Evolutionary conservation across 805 yeast genomes (phyloP).

Genomic region (Torulaspora gathmanii): DNA sequence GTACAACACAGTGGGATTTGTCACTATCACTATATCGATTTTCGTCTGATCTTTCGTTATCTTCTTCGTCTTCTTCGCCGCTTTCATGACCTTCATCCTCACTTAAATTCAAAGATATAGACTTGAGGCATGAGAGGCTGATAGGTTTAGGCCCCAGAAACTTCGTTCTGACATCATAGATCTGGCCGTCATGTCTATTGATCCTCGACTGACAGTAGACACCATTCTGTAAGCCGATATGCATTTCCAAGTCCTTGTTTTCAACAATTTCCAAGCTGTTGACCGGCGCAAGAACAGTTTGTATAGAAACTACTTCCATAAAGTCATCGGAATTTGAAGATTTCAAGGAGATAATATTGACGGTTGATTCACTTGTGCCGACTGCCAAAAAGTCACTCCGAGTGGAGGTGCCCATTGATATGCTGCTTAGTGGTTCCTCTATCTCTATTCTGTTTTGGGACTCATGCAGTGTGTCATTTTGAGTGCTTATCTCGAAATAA

Average conservation of each 20-base stretch:
- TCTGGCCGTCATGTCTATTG: slow-evolving; percentile 55
- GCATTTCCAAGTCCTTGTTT: slow-evolving; percentile 41
- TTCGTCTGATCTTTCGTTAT: slow-evolving; percentile 16
- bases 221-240: slow-evolving; percentile 82
- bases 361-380: slow-evolving; percentile 65
- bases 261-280: slow-evolving; percentile 33
- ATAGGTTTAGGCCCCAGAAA: slow-evolving; percentile 72
- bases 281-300: slow-evolving; percentile 56
- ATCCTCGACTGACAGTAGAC: slow-evolving; percentile 62
- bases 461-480: slow-evolving; percentile 51
- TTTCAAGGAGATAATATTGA: slow-evolving; percentile 55
- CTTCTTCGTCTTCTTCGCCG: slow-evolving; percentile 20
- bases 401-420: slow-evolving; percentile 47
- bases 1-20: slow-evolving; percentile 24
- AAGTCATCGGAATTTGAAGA: slow-evolving; percentile 49
- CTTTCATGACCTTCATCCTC: slow-evolving; percentile 31
- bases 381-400: slow-evolving; percentile 59
- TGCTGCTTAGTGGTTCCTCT: slow-evolving; percentile 45
- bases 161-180: slow-evolving; percentile 59
- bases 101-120: slow-evolving; percentile 13
- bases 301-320: slow-evolving; percentile 57
- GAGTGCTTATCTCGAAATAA: slow-evolving; percentile 68
- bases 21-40: slow-evolving; percentile 9
- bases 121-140: slow-evolving; percentile 35
- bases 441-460: slow-evolving; percentile 58